Evolutionary conservation across 306 rosid species (phyloP).

Genomic region (Quercus dentata): DNA sequence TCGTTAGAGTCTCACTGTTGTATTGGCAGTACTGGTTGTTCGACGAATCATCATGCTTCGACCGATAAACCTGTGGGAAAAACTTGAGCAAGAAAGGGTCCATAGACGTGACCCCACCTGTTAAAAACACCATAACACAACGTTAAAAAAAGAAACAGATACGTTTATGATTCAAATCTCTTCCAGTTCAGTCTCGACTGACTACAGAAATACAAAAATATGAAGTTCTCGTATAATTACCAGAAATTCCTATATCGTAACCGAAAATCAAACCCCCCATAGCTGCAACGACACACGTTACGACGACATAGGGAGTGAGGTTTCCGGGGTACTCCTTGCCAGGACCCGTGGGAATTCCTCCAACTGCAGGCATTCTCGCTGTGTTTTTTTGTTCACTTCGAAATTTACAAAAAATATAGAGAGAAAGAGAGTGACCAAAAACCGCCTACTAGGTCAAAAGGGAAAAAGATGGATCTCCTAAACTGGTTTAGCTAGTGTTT

Average conservation of each 20-base stretch:
- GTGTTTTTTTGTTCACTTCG: not conserved
- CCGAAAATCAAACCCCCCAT: slow-evolving; percentile 98
- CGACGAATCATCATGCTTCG: too few species aligned
- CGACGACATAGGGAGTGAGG: slow-evolving; percentile 62
- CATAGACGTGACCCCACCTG: too few species aligned
- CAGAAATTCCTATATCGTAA: slow-evolving; percentile 95
- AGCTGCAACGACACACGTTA: slow-evolving; percentile 85
- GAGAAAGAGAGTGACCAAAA: not conserved
- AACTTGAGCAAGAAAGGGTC: too few species aligned
- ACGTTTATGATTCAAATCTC: too few species aligned
- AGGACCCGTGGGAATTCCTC: slow-evolving; percentile 31
- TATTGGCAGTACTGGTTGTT: too few species aligned
- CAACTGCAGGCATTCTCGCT: slow-evolving; percentile 66
- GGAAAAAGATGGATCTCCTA: slow-evolving; percentile 8
- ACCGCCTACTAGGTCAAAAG: not conserved
- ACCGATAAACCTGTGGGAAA: too few species aligned
- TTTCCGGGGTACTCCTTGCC: slow-evolving; percentile 64
- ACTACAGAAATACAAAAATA: too few species aligned
- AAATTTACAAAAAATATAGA: not conserved
- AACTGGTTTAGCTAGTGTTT: slow-evolving; percentile 12
- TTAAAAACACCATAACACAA: too few species aligned
- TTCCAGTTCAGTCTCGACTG: too few species aligned
- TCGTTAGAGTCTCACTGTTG: slow-evolving; percentile 27
- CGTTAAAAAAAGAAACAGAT: not conserved
- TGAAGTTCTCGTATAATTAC: slow-evolving; percentile 16